Percentiles rank a stretch among this genome's conserved stretches.
These are phyloP conservation scores for Podosphaera aphanis DNA, from an alignment of 2,329 filamentous ascomycete species.

Conservation along the genomic window DNA sequence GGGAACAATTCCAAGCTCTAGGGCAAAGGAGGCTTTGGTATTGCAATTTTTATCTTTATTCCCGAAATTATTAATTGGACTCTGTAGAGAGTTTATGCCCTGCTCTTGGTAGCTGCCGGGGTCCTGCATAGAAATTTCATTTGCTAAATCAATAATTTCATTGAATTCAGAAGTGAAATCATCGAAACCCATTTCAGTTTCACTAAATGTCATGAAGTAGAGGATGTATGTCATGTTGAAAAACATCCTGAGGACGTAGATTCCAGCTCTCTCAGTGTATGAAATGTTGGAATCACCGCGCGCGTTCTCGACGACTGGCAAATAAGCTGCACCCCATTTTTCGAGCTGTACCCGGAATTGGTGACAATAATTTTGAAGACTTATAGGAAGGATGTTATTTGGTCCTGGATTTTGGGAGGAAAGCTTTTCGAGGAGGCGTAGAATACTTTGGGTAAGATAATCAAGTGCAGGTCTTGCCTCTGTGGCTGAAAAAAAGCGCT, in stretches of 20 bases:
- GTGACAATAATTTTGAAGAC: conserved; percentile 12
- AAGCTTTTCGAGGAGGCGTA: conserved; percentile 34
- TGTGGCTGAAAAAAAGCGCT: conserved; percentile 23
- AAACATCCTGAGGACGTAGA: conserved; percentile 38
- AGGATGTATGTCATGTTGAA: conserved; percentile 33
- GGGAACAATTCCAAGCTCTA: conserved; percentile 14
- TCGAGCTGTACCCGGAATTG: conserved; percentile 27
- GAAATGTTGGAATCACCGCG: conserved; percentile 24
- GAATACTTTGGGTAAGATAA: conserved; percentile 28
- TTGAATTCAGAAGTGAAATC: conserved; percentile 27
- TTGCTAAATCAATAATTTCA: conserved; percentile 30
- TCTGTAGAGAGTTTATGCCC: conserved; percentile 7
- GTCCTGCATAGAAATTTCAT: conserved; percentile 26
- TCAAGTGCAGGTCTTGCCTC: conserved; percentile 35
- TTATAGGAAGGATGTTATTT: conserved; percentile 23
- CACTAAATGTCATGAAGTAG: conserved; percentile 35
- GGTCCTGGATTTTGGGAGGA: conserved; percentile 22
- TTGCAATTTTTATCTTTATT: conserved; percentile 8
- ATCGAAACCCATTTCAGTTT: conserved; percentile 35
- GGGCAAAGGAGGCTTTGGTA: conserved; percentile 20
- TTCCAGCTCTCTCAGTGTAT: conserved; percentile 30
- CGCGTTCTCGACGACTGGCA: conserved; percentile 24
- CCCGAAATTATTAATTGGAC: conserved; percentile 4
- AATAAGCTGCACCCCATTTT: conserved; percentile 32
- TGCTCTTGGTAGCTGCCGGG: conserved; percentile 4